Conservation (phyloP, 768 basidiomycete species). For the Plicaturopsis crispa region DNA sequence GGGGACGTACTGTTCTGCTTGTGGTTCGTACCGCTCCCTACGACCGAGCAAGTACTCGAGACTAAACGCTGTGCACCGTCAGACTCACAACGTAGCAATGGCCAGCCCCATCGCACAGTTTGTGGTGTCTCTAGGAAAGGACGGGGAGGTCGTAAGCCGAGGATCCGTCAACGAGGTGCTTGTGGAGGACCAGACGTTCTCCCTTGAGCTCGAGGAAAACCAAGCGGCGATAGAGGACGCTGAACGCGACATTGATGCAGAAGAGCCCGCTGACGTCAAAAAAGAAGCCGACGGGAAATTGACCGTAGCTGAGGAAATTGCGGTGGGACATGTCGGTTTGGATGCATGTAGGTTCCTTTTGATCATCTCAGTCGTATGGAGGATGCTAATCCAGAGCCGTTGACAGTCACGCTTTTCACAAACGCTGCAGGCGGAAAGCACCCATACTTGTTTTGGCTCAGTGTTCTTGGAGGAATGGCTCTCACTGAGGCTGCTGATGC, state of each 20-base stretch:
- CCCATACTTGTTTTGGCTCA: constrained; percentile 20
- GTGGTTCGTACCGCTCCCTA: constrained; percentile 26
- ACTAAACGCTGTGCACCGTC: background rate
- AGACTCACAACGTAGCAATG: constrained; percentile 27
- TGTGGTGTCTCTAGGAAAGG: constrained; percentile 44
- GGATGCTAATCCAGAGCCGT: too few relatives aligned
- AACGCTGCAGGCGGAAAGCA: constrained; percentile 20
- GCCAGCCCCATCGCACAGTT: constrained; percentile 23
- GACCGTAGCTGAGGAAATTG: constrained; percentile 33
- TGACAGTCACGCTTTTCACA: constrained; percentile 23
- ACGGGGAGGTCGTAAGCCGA: constrained; percentile 44
- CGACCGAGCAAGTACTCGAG: constrained; percentile 3
- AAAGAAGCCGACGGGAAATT: constrained; percentile 43
- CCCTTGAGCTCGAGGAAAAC: constrained; percentile 16
- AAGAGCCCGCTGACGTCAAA: constrained; percentile 12
- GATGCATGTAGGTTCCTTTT: too few relatives aligned
- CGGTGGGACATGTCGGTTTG: constrained; percentile 34
- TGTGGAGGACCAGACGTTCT: constrained; percentile 22
- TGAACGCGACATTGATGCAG: constrained; percentile 15
- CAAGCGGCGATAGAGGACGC: constrained; percentile 16
- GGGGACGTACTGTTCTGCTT: constrained; percentile 42
- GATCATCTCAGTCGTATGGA: too few relatives aligned
- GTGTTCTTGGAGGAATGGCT: constrained; percentile 14
- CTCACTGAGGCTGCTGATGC: constrained; percentile 12
- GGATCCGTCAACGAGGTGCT: constrained; percentile 44